Percentiles rank a stretch among this genome's conserved stretches.
phyloP scores from a whole-genome alignment of 2,329 filamentous ascomycete genomes.

The Amesomyces nigricolor region DNA sequence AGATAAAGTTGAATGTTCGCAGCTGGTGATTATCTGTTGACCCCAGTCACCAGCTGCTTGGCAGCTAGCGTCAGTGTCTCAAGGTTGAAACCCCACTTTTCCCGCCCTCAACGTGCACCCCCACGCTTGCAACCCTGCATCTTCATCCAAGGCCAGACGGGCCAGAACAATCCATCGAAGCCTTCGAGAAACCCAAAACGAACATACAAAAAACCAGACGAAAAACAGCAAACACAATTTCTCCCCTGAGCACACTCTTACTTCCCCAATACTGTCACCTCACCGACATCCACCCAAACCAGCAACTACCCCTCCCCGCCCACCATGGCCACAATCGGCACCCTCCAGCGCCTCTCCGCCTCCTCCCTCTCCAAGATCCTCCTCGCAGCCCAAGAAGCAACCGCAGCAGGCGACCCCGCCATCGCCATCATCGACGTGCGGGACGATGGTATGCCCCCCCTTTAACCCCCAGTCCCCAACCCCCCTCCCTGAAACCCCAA shows the following conservation, averaged over 20 bases:
- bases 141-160: neutral
- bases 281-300: too few species aligned
- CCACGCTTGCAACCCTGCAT: neutral
- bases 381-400: slow-evolving; percentile 43
- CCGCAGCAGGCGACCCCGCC: slow-evolving; percentile 33
- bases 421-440: slow-evolving; percentile 84
- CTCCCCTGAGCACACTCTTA: too few species aligned
- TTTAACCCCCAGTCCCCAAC: neutral
- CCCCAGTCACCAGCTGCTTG: neutral
- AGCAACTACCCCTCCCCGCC: neutral
- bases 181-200: neutral
- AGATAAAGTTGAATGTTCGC: neutral
- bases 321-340: slow-evolving; percentile 51
- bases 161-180: too few species aligned
- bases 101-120: too few species aligned
- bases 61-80: neutral
- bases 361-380: slow-evolving; percentile 63
- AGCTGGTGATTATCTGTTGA: too few species aligned
- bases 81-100: neutral
- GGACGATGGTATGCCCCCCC: slow-evolving; percentile 58
- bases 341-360: slow-evolving; percentile 61
- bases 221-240: too few species aligned
- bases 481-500: slow-evolving; percentile 1
- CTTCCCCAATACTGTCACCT: too few species aligned
- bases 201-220: neutral